Evolutionary conservation across 75 land plant genomes (phyloP).

Genomic region (Selaginella tamariscina): DNA sequence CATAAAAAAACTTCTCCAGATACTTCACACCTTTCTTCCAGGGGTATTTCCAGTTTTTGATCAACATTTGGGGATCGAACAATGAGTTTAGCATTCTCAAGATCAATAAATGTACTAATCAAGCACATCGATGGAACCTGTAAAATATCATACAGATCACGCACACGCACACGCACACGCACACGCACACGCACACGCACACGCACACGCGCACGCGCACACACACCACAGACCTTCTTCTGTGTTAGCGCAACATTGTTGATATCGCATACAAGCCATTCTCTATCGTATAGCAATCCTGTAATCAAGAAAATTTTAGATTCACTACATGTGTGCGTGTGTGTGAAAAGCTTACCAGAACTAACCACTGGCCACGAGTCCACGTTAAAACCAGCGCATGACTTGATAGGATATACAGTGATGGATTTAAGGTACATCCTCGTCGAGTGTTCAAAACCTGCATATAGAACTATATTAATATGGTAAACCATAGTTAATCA

Average conservation of each 20-base stretch:
- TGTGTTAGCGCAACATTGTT: constrained; percentile 74
- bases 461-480: no score
- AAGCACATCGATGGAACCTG: constrained; percentile 73
- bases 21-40: constrained; percentile 21
- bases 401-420: constrained; percentile 74
- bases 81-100: constrained; percentile 26
- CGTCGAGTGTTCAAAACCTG: no score
- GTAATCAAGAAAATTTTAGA: neutral
- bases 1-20: constrained; percentile 41
- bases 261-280: constrained; percentile 58
- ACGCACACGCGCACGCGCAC: no score
- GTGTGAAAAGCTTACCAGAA: constrained; percentile 33
- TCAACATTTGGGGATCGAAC: constrained; percentile 50
- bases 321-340: neutral
- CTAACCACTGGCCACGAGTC: constrained; percentile 59
- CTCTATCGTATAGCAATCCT: constrained; percentile 83
- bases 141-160: no score
- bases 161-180: no score
- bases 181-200: no score
- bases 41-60: constrained; percentile 36
- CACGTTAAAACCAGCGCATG: constrained; percentile 74
- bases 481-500: no score
- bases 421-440: constrained; percentile 39
- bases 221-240: constrained; percentile 71
- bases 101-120: constrained; percentile 53